These are phyloP conservation scores for Waltiozyma sp. DNA, from an alignment of 1,139 yeast genomes.

Conservation along the genomic window DNA sequence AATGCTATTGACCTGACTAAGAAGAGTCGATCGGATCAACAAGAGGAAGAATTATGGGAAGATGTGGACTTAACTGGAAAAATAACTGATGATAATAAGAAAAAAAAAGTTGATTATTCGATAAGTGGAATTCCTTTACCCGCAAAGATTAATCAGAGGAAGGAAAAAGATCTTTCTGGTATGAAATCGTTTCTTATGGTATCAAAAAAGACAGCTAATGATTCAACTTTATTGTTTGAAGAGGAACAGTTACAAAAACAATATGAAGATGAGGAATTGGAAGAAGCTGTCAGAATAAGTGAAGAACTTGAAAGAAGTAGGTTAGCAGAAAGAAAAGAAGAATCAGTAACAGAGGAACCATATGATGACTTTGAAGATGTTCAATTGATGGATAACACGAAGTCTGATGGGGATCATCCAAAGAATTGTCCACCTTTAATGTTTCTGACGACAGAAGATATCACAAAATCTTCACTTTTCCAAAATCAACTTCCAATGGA, in stretches of 20 bases:
- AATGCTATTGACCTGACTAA: constrained; percentile 35
- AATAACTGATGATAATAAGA: constrained; percentile 21
- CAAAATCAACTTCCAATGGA: no score
- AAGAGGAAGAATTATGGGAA: constrained; percentile 28
- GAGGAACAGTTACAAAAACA: background rate
- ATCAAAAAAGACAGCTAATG: background rate
- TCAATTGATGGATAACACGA: constrained; percentile 4
- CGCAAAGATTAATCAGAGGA: constrained; percentile 10
- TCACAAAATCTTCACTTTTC: no score
- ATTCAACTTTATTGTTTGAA: background rate
- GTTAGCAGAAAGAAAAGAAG: background rate
- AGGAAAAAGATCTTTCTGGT: constrained; percentile 5
- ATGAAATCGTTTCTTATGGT: constrained; percentile 11
- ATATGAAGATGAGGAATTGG: background rate
- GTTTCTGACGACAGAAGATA: no score
- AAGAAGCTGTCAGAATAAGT: background rate
- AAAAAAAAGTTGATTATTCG: constrained; percentile 23
- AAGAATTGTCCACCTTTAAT: background rate
- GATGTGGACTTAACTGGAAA: constrained; percentile 60
- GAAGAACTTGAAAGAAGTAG: background rate
- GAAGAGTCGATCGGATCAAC: constrained; percentile 19
- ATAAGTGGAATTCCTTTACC: constrained; percentile 28
- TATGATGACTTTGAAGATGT: constrained; percentile 7
- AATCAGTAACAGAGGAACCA: constrained; percentile 2
- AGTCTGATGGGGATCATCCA: no score